Base-by-base conservation (phyloP, 352 stramenopile species). In the Globisporangium polare region DNA sequence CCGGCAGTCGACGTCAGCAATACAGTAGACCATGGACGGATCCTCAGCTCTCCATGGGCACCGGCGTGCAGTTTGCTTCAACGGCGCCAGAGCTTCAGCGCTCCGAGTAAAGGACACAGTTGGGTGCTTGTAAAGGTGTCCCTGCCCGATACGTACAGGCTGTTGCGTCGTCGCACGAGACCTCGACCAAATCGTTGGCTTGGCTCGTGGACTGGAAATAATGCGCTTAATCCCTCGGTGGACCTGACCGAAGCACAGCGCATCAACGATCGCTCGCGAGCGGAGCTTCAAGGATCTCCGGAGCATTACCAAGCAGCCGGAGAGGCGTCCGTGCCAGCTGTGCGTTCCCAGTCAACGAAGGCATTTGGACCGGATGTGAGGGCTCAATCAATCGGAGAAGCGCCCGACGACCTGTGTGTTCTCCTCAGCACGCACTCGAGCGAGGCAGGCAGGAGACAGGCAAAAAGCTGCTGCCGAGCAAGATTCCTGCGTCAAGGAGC, bases 81-180 rank as follows among this genome's bases (percentile, higher is more conserved):
- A 1, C 37, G 22, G 41, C 41, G 7, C 41, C 18, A 46, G 41
- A 46, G 17, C 41, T 12, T 7, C 43, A 50, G 43, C 13, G 43
- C n/a, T 27, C 43, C 43, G 9, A 13, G 43, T 46, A 22, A 46
- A 46, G 18, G 41, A 46, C 41, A 9, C 43, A 7, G 7, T 27
- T 50, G n/a, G 43, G 20, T 50, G 43, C 43, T 50, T 27, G 43
- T 50, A 50, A 50, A 50, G 43, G 43, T 50, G 20, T 50, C 20
- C 20, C 8, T 13, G 1, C 33, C 33, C 9, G 33, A 45, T 45
- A 33, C 29, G 8, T 9, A 9, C 4, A 33, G 39, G 1, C 39
- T n/a, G 5, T 45, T n/a, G 39, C 20, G 15, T 3, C 39, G 39
- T 20, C 39, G 39, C 39, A 45, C 39, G 35, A 41, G 35, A 41